Conservation (phyloP, 2,329 filamentous ascomycete genomes). For the Dactylellina leptospora region DNA sequence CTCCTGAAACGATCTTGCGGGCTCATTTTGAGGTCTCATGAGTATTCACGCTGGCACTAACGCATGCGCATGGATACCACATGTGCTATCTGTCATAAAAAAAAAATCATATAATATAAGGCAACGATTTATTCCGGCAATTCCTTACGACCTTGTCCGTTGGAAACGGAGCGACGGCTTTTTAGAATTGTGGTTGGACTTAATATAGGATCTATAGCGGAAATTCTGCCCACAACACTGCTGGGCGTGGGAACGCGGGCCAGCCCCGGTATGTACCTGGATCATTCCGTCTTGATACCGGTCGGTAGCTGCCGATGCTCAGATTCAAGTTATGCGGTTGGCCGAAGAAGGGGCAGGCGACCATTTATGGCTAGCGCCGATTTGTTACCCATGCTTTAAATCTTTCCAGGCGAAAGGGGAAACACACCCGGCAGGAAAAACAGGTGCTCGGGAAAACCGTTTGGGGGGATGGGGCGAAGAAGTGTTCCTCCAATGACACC, state of each 20-base stretch:
- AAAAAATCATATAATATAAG: too few relatives aligned
- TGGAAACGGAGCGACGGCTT: conserved; percentile 2
- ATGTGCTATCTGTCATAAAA: too few relatives aligned
- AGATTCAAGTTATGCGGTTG: conserved; percentile 6
- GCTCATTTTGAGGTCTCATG: conserved; percentile 6
- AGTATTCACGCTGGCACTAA: background rate
- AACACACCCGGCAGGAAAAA: conserved; percentile 47
- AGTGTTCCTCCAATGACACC: conserved; percentile 27
- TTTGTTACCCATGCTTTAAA: conserved; percentile 41
- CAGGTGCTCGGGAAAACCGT: conserved; percentile 51
- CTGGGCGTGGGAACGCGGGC: conserved; percentile 4
- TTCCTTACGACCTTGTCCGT: background rate
- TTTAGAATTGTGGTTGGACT: background rate
- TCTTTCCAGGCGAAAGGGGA: conserved; percentile 43
- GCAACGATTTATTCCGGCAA: background rate
- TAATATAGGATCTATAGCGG: background rate
- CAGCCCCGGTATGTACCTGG: conserved; percentile 26
- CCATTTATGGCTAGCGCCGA: conserved; percentile 39
- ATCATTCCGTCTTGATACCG: conserved; percentile 21
- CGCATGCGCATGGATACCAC: too few relatives aligned
- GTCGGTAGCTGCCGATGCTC: conserved; percentile 40
- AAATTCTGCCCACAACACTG: background rate
- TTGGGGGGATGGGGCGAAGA: conserved; percentile 17
- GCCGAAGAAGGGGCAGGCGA: background rate
- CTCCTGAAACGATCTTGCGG: conserved; percentile 7